A percentile compares a stretch with the other conserved stretches of the same genome.
Conservation (phyloP, 2,329 filamentous ascomycete genomes). For the Sporothrix dimorphospora region DNA sequence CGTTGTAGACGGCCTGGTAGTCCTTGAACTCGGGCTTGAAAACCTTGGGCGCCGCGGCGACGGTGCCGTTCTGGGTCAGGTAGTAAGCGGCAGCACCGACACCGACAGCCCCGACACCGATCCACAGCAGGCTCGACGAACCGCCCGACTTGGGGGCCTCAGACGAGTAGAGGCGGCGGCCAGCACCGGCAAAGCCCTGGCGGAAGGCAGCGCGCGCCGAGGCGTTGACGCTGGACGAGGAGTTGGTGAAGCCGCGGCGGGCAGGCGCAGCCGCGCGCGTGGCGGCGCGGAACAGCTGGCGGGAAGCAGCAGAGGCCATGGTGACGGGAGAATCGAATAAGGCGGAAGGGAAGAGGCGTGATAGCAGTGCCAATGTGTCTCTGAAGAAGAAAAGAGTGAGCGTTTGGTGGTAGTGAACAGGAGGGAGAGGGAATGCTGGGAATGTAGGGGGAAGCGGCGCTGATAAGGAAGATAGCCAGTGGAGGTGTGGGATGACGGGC, state of each 20-base stretch:
- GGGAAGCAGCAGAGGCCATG: conserved; percentile 53
- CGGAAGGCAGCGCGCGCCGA: conserved; percentile 70
- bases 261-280: conserved; percentile 53
- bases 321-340: conserved; percentile 13
- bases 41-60: conserved; percentile 55
- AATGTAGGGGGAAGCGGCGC: neutral
- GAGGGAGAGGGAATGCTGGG: neutral
- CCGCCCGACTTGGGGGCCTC: conserved; percentile 57
- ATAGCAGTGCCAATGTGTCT: conserved; percentile 5
- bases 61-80: conserved; percentile 58
- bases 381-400: conserved; percentile 4
- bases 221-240: conserved; percentile 62
- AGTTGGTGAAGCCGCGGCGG: conserved; percentile 30
- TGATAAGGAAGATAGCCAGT: conserved; percentile 11
- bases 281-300: conserved; percentile 60
- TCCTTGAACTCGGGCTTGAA: conserved; percentile 80
- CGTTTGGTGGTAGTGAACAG: neutral
- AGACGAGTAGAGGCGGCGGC: conserved; percentile 79
- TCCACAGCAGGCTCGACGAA: conserved; percentile 54
- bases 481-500: neutral
- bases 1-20: conserved; percentile 95
- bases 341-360: neutral
- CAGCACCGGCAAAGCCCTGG: conserved; percentile 54
- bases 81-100: conserved; percentile 69
- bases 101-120: conserved; percentile 61